Evolutionary conservation across 208 protist genomes (phyloP), one percentile per base, ranked within the genome.

Genomic region (Crithidia acanthocephali): DNA sequence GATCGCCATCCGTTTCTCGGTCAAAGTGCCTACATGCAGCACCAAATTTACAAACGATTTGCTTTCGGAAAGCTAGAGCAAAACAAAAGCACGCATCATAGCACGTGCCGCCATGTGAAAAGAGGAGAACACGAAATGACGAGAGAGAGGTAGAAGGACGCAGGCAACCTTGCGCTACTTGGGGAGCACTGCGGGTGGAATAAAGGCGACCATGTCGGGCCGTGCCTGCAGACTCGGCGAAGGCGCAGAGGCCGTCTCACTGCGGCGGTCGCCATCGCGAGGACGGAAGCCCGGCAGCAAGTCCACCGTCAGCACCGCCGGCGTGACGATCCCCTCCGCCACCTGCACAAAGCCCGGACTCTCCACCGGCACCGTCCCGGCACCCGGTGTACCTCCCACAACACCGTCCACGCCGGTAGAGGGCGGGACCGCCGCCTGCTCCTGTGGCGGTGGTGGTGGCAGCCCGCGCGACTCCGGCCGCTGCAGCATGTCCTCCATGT

Each of bases 401-500:
- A 27, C 10, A 16, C 32, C 37, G 15, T 32, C 23, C 2, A 52
- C 55, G 42, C 28, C 25, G 13, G 37, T 42, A 15, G 13, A 42
- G 37, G 37, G 13, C 13, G 37, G 44, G 1, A 33, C 32, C 30
- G 30, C 18, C 10, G 13, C 40, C 13, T 51, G 35, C 25, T 7
- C 28, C 2, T 23, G 27, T 55, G 28, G 15, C 48, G 27, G 37
- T 23, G 5, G 27, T 4, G 1, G 18, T 4, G 13, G 37, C 72
- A 40, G 30, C 58, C 23, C 64, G 48, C 23, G 53, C n/a, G 67
- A 55, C 33, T 45, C 27, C 2, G 64, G 66, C 15, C 64, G 62
- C 52, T 85, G 74, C 48, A 85, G 68, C 65, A 85, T 67, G 67
- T 81, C 74, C 53, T 85, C 80, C 53, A 85, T 71, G 32, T 85